Evolutionary conservation across 805 yeast genomes (phyloP).

Genomic region (Tetrapisispora namnaoensis): DNA sequence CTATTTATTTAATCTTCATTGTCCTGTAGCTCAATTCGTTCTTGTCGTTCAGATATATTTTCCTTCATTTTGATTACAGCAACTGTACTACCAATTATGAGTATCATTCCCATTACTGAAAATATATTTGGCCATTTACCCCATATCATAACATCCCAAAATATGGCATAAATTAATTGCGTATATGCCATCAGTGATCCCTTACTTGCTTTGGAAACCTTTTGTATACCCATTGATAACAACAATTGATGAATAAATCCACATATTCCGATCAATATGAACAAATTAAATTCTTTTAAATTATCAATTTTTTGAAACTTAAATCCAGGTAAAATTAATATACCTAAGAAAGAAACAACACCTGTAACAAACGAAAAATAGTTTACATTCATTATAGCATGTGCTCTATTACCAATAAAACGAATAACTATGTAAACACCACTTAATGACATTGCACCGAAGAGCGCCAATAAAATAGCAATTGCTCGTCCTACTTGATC

Average conservation of each 20-base stretch:
- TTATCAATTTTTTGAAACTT: slow-evolving; percentile 52
- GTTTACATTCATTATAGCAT: slow-evolving; percentile 70
- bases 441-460: slow-evolving; percentile 64
- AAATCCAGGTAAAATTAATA: slow-evolving; percentile 48
- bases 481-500: slow-evolving; percentile 37
- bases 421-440: slow-evolving; percentile 61
- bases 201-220: slow-evolving; percentile 62
- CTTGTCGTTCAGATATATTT: not conserved
- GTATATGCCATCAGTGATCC: slow-evolving; percentile 69
- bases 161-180: slow-evolving; percentile 65
- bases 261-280: slow-evolving; percentile 53
- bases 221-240: slow-evolving; percentile 72
- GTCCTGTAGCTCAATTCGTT: not conserved
- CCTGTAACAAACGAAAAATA: slow-evolving; percentile 59
- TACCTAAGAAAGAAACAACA: slow-evolving; percentile 43
- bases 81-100: slow-evolving; percentile 59
- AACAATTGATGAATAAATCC: slow-evolving; percentile 80
- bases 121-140: slow-evolving; percentile 60
- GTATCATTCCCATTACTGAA: slow-evolving; percentile 57
- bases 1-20: not conserved
- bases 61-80: slow-evolving; percentile 35
- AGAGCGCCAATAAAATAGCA: slow-evolving; percentile 53
- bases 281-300: slow-evolving; percentile 54
- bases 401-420: slow-evolving; percentile 67
- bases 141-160: slow-evolving; percentile 68